A percentile compares a stretch with the other conserved stretches of the same genome.
phyloP scores from a whole-genome alignment of 73 alveolate genomes.

The Tetrahymena borealis region DNA sequence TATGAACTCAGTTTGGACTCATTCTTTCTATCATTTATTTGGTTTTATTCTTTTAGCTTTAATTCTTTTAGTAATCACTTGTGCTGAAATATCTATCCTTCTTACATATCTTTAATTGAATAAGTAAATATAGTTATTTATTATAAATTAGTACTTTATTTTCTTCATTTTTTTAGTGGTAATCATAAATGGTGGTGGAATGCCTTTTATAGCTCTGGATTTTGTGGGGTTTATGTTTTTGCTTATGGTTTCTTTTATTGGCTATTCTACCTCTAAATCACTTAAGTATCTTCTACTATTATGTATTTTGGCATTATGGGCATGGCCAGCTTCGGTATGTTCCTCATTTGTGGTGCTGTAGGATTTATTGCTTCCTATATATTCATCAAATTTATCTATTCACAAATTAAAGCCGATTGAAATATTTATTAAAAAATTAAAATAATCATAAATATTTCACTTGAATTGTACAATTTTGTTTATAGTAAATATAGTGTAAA shows the following conservation, averaged over 20 bases:
- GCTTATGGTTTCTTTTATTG: constrained; percentile 6
- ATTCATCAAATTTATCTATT: constrained; percentile 12
- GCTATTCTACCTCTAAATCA: not conserved
- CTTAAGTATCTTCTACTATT: constrained; percentile 14
- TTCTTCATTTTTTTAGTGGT: not conserved
- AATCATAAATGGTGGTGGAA: constrained; percentile 45
- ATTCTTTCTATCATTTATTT: constrained; percentile 13
- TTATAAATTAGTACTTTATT: not conserved
- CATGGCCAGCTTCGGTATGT: constrained; percentile 13
- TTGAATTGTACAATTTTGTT: not conserved
- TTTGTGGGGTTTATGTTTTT: constrained; percentile 35
- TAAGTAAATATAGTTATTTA: not conserved
- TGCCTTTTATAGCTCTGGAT: constrained; percentile 20
- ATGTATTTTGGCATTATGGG: constrained; percentile 30
- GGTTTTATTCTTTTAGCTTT: constrained; percentile 23
- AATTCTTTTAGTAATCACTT: constrained; percentile 9
- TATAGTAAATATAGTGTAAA: too few species aligned
- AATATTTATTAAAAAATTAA: not conserved
- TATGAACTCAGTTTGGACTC: constrained; percentile 24
- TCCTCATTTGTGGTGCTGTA: constrained; percentile 20
- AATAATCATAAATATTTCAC: not conserved
- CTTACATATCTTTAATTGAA: constrained; percentile 12
- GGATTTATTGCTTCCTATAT: constrained; percentile 24
- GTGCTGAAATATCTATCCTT: constrained; percentile 35
- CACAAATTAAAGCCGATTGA: constrained; percentile 5